phyloP scores from a whole-genome alignment of 495 filamentous ascomycete species.

The Penicillium mononematosum region DNA sequence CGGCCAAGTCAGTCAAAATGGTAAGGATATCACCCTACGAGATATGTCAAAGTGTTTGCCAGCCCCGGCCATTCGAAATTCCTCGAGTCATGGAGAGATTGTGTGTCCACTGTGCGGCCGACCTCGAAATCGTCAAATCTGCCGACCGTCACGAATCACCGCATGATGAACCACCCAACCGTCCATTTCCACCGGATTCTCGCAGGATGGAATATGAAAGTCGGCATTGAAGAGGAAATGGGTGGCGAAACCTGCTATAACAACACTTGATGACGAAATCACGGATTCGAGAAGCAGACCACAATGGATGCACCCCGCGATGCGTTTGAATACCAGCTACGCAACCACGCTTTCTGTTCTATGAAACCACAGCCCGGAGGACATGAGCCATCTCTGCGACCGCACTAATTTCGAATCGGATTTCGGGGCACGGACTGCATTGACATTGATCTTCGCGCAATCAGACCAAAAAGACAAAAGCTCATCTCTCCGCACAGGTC shows the following conservation, averaged over 20 bases:
- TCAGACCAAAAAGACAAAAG: constrained; percentile 18
- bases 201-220: background rate
- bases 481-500: constrained; percentile 55
- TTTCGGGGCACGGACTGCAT: constrained; percentile 8
- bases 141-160: constrained; percentile 15
- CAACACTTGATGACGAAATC: background rate
- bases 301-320: background rate
- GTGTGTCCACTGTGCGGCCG: constrained; percentile 23
- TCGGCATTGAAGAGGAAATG: background rate
- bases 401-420: constrained; percentile 18
- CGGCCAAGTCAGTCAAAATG: constrained; percentile 59
- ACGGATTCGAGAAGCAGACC: background rate
- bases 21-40: constrained; percentile 41
- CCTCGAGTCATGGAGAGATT: constrained; percentile 14
- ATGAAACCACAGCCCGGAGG: background rate
- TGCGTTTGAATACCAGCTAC: background rate
- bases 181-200: constrained; percentile 1
- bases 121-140: constrained; percentile 24
- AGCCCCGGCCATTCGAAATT: constrained; percentile 22
- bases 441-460: constrained; percentile 10
- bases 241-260: constrained; percentile 4
- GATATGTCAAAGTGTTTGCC: constrained; percentile 22
- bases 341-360: background rate
- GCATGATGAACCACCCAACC: background rate
- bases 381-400: constrained; percentile 8